Evolutionary conservation across 2,329 filamentous ascomycete species (phyloP), one percentile per base, ranked within the genome.

Genomic region (Aureobasidium sp.): DNA sequence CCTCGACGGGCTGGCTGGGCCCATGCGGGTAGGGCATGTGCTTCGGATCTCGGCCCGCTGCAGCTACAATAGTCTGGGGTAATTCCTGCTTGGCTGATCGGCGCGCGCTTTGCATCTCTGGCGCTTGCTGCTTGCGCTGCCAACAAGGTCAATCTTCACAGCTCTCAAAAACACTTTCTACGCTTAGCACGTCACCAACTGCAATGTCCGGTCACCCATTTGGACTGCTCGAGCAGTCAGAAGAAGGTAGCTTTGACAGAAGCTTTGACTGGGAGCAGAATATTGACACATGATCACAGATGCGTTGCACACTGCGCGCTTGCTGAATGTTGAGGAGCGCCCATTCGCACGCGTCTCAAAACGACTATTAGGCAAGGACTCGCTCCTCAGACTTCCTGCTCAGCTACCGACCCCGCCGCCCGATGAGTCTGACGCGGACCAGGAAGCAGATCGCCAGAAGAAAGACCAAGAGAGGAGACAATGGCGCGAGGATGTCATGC

Each of bases 321-420:
- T 97, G 4, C 83, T 97, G 41, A 89, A 90, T 65, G 88, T 97
- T 64, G 93, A 97, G 78, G 90, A 96, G 71, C 91, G 91, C 62
- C 91, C 91, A 0, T 97, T 96, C 78, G 90, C 90, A 73, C 88
- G 92, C 64, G 85, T 97, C 63, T 90, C 89, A 27, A 91, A 91
- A 75, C 87, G 89, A 36, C 83, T 97, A 9, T 81, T 90, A 5
- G 81, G 83, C 27, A 83, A 88, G 16, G 84, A 85, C 59, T 84
- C 87, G 25, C 80, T 90, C 34, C 79, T 88, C 21, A 77, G 80
- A 63, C 76, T 75, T 49, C 80, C 78, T 47, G 80, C 83, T 39
- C 79, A 82, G 39, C 79, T 84, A 5, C 81, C 82, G 21, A 88
- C 87, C 2, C 87, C 88, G 51, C 87, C 87, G 3, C 86, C 86